Conservation (phyloP, 805 yeast genomes). For the Trichomonascus vanleenenianus region DNA sequence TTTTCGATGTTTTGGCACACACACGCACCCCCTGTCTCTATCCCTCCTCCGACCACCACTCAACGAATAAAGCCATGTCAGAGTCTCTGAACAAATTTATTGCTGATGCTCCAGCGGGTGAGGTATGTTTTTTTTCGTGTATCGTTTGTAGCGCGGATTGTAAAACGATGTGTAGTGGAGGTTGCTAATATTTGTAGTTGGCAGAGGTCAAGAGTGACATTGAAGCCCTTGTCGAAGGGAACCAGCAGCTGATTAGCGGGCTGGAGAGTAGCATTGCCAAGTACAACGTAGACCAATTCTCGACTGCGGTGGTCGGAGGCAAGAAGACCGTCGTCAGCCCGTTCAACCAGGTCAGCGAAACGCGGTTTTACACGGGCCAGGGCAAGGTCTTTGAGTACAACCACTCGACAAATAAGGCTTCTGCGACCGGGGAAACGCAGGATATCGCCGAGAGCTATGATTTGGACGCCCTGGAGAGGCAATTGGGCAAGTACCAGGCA, state of each 20-base stretch:
- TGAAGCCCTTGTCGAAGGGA: conserved; percentile 35
- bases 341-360: conserved; percentile 34
- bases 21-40: not conserved
- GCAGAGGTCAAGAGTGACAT: conserved; percentile 31
- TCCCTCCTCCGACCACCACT: not conserved
- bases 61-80: conserved; percentile 7
- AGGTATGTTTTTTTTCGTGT: conserved; percentile 22
- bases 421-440: conserved; percentile 10
- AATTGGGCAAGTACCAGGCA: conserved; percentile 39
- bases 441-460: not conserved
- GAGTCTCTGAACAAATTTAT: conserved; percentile 28
- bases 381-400: conserved; percentile 24
- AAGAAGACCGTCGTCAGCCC: conserved; percentile 37
- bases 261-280: conserved; percentile 30
- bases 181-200: no score
- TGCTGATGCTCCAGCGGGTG: conserved; percentile 52
- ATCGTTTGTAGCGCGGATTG: conserved; percentile 15
- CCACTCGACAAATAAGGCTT: conserved; percentile 18
- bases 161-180: no score
- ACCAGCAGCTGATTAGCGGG: conserved; percentile 28
- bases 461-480: conserved; percentile 4
- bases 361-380: conserved; percentile 38
- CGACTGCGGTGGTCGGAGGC: conserved; percentile 29
- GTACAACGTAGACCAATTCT: conserved; percentile 35
- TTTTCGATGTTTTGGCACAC: not conserved